Evolutionary conservation across 768 basidiomycete genomes (phyloP), one percentile per base, ranked within the genome.

Genomic region (Gelatoporia subvermispora): DNA sequence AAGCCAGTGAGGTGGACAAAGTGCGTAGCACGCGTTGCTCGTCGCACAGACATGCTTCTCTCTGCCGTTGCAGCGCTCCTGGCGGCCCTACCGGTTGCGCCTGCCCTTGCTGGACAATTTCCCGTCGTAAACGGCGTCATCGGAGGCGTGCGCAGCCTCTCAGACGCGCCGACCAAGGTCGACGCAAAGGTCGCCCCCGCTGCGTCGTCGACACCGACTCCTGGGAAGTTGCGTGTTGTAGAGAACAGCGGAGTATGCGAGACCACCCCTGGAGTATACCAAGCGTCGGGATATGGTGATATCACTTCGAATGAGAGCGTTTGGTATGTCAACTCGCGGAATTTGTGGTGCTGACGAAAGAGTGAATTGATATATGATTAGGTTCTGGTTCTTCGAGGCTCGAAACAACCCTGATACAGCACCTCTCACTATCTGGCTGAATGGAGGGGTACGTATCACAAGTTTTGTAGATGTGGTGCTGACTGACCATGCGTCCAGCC

Each of bases 341-440:
- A 21, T 17, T 11, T 35, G 35, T 5, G 49, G 35, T 47, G 9
- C 45, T 8, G 28, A 5, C 28, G 28, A 7, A 13, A 13, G 28
- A 5, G 13, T 13, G 28, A 13, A 13, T 13, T 31, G 28, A 31
- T 5, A 31, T 38, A 16, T 15, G 15, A 0, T 3, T 42, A 82
- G 81, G 76, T 85, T 83, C 67, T 84, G 81, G 80, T 84, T 79
- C 67, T 85, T 85, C 54, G 81, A 68, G 11, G 73, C 82, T 0
- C 76, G 82, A n/a, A 76, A 77, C 21, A 77, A 79, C 56, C 73
- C 81, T 0, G 73, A 73, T 20, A 80, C 71, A 0, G 82, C 81
- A 0, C 82, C 83, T n/a, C 70, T 85, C 16, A 70, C 77, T 18
- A 68, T 84, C 8, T 84, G 82, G 84, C 77, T 84, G 51, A 84